Evolutionary conservation across 208 protist genomes (phyloP).

Genomic region (Vickermania ingenoplastis): DNA sequence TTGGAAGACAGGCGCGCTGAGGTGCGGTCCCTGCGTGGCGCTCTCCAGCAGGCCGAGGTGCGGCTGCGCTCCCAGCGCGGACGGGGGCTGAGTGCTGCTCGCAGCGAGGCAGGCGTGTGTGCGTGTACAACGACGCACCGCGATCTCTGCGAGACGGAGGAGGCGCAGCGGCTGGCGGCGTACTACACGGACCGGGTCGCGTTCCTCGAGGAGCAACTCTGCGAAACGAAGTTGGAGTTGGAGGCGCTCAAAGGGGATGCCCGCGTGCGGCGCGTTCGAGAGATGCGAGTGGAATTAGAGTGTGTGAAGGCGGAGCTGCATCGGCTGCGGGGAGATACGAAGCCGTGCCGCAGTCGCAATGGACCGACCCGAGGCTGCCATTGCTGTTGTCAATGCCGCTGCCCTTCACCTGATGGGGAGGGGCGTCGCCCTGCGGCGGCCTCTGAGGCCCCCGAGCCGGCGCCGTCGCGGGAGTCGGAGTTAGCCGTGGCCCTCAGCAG

Average conservation of each 20-base stretch:
- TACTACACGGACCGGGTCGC: slow-evolving; percentile 6
- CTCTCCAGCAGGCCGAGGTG: background rate
- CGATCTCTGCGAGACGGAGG: slow-evolving; percentile 10
- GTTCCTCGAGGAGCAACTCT: background rate
- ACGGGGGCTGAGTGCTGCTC: background rate
- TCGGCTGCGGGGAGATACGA: slow-evolving; percentile 20
- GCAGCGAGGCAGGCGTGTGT: background rate
- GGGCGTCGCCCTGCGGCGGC: background rate
- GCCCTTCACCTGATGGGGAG: no score
- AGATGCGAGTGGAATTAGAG: slow-evolving; percentile 18
- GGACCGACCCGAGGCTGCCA: background rate
- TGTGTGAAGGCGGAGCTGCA: slow-evolving; percentile 26
- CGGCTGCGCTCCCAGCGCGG: slow-evolving; percentile 3
- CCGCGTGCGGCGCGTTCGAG: slow-evolving; percentile 16
- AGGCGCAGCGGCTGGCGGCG: slow-evolving; percentile 9
- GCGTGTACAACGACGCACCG: background rate
- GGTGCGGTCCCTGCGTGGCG: slow-evolving; percentile 5
- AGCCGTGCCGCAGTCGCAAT: background rate
- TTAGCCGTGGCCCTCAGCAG: background rate
- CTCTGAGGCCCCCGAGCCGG: background rate
- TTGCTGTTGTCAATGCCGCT: no score
- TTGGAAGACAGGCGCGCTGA: slow-evolving; percentile 16
- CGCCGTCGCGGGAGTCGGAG: background rate
- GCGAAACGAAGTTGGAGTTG: background rate
- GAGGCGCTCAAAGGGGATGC: slow-evolving; percentile 7